phyloP scores from a whole-genome alignment of 768 basidiomycete genomes.

The Tricholoma matsutake region DNA sequence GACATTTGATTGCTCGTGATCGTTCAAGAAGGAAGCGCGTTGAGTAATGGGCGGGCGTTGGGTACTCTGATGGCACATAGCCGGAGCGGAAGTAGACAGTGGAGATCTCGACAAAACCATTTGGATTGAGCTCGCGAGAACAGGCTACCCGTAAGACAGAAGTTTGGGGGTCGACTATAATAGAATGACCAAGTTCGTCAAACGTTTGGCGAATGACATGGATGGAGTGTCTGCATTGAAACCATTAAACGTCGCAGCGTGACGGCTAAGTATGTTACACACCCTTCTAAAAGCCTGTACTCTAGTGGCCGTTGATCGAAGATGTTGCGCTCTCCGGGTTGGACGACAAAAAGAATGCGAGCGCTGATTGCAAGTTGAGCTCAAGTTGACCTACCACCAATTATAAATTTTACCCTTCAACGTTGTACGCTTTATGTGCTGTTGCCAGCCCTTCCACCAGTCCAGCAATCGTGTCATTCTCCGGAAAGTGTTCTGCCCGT shows the following conservation, averaged over 20 bases:
- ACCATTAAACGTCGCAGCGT: background rate
- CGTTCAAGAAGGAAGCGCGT: constrained; percentile 79
- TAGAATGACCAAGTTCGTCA: constrained; percentile 57
- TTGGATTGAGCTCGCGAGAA: constrained; percentile 29
- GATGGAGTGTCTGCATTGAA: constrained; percentile 60
- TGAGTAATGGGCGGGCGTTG: constrained; percentile 57
- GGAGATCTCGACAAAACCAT: constrained; percentile 63
- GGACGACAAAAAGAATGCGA: constrained; percentile 83
- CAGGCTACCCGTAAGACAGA: constrained; percentile 42
- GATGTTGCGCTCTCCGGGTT: constrained; percentile 85
- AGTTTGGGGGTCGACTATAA: constrained; percentile 47
- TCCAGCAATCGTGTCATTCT: constrained; percentile 66
- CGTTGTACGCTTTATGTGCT: constrained; percentile 74
- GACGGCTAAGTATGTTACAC: constrained; percentile 16
- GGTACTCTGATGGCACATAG: constrained; percentile 83
- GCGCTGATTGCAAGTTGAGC: constrained; percentile 27
- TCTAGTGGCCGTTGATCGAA: constrained; percentile 92
- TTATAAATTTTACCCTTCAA: constrained; percentile 40
- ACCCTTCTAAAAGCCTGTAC: constrained; percentile 82
- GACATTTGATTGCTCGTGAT: constrained; percentile 89
- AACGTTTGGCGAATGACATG: constrained; percentile 75
- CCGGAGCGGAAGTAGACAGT: constrained; percentile 90
- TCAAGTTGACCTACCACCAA: background rate
- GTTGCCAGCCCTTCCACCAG: constrained; percentile 74
- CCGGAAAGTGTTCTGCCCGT: constrained; percentile 57